Percentiles rank a stretch among this genome's conserved stretches.
Evolutionary conservation across 2,329 filamentous ascomycete species (phyloP).

Genomic region (Sporothrix curviconia): DNA sequence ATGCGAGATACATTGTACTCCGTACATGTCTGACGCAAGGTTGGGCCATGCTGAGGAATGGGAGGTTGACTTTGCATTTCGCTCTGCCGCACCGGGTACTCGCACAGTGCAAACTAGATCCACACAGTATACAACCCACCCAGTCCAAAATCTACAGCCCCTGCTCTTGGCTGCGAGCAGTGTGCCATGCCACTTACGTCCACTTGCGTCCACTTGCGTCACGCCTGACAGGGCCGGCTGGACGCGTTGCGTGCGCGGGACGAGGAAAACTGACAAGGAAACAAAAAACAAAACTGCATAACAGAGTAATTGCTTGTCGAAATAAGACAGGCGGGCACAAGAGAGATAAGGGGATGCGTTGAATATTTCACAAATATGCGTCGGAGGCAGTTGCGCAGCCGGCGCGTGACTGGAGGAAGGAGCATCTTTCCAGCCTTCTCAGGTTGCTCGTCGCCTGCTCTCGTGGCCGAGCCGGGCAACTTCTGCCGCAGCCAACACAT

Average conservation of each 20-base stretch:
- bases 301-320: too few relatives aligned
- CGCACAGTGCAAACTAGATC: not conserved
- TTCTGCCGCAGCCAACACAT: not conserved
- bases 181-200: not conserved
- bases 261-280: not conserved
- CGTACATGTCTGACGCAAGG: too few relatives aligned
- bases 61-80: not conserved
- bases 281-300: not conserved
- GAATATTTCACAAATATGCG: too few relatives aligned
- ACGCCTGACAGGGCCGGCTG: not conserved
- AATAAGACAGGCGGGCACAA: too few relatives aligned
- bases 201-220: conserved; percentile 13
- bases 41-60: conserved; percentile 4
- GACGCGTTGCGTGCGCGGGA: conserved; percentile 1
- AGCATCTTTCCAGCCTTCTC: not conserved
- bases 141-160: not conserved
- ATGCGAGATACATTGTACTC: too few relatives aligned
- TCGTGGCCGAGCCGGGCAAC: conserved; percentile 1
- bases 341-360: not conserved
- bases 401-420: too few relatives aligned
- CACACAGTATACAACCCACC: not conserved
- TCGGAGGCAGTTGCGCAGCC: too few relatives aligned
- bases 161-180: not conserved
- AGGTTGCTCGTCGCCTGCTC: not conserved
- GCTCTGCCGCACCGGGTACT: conserved; percentile 1